Evolutionary conservation across 2,329 filamentous ascomycete genomes (phyloP), one percentile per base, ranked within the genome.

Genomic region (Xylariomycetidae sp.): DNA sequence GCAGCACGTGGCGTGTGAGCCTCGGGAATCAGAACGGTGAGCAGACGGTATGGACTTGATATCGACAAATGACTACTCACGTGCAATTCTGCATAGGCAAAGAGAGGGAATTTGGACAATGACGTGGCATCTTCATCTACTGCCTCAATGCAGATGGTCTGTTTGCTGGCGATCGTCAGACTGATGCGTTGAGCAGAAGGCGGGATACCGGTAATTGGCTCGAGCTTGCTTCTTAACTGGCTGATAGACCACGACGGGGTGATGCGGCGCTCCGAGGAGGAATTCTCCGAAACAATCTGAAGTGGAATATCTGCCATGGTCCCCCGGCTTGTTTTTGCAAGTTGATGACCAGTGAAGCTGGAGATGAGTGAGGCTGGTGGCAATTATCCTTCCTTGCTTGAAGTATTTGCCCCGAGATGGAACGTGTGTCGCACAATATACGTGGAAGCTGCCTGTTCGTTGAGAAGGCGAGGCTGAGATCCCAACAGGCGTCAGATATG

Each of bases 201-300:
- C 12, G 92, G 90, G 23, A 97, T 80, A 41, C 92, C 92, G 2
- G 90, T 97, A 63, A 97, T 82, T 41, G 88, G 84, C 63, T 97
- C 90, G 32, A 98, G 80, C 61, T 92, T 94, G 33, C 72, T 65
- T 66, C 90, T 95, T 51, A 97, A 74, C 51, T 87, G 81, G 35
- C 74, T 71, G 55, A 98, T 83, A 41, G 82, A 83, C 92, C 92
- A 98, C 48, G 89, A 83, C 11, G 90, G 90, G 16, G 87, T 90
- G 58, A 97, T 80, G 48, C 92, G 86, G 41, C 90, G 85, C 66
- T 98, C 92, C 32, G 88, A 89, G 30, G 82, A 77, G 30, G 84
- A 73, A 61, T 83, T 85, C 40, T 87, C 81, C 32, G 85, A 90
- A 41, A 74, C 74, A 53, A 92, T 77, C 44, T 81, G 72, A 51